Conservation (phyloP, 495 filamentous ascomycete genomes). For the Hypoxylon fuscum region DNA sequence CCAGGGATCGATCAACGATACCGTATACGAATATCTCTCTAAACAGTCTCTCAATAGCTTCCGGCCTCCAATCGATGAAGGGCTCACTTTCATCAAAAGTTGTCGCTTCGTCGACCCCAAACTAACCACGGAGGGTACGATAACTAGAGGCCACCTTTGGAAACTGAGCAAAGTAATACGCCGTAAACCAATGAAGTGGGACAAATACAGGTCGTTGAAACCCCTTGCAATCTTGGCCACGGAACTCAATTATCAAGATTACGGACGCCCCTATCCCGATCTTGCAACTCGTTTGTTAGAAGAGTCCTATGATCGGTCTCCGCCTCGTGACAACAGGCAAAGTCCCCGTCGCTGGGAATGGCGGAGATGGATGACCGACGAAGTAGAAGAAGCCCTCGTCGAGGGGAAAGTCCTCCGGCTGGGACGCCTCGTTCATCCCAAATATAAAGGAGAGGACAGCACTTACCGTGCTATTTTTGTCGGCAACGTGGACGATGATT, state of each 20-base stretch:
- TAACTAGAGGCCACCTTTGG: conserved; percentile 45
- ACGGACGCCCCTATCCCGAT: conserved; percentile 25
- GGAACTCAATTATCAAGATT: conserved; percentile 32
- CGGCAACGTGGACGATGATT: conserved; percentile 26
- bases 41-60: conserved; percentile 39
- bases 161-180: conserved; percentile 43
- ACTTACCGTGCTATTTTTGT: conserved; percentile 43
- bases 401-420: conserved; percentile 44
- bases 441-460: background rate
- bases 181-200: conserved; percentile 31
- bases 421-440: conserved; percentile 35
- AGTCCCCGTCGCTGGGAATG: conserved; percentile 12
- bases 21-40: conserved; percentile 40
- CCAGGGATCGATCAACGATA: conserved; percentile 28
- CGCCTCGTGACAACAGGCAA: background rate
- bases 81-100: conserved; percentile 46
- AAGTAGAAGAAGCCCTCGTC: conserved; percentile 34
- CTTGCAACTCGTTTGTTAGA: conserved; percentile 22
- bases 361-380: conserved; percentile 34
- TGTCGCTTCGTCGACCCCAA: conserved; percentile 44
- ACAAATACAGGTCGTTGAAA: conserved; percentile 35
- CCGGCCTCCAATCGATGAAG: conserved; percentile 37
- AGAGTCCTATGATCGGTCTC: background rate
- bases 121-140: conserved; percentile 36
- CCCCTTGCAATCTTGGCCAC: conserved; percentile 36